Evolutionary conservation across 768 basidiomycete genomes (phyloP).

Genomic region (Auricularia sp.): DNA sequence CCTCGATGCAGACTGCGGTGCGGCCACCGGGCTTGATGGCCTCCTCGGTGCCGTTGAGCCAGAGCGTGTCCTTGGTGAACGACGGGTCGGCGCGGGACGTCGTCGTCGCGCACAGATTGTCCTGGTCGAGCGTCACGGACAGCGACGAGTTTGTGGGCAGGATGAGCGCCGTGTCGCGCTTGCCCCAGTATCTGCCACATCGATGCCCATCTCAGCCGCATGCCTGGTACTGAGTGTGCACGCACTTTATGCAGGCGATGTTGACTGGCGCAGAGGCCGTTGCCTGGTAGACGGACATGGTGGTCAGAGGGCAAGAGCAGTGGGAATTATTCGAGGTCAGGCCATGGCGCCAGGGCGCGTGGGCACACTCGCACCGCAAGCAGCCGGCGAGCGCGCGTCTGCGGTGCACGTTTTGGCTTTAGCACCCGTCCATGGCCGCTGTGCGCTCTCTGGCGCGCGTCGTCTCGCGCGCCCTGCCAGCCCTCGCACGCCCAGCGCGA

Average conservation of each 20-base stretch:
- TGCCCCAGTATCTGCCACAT: slow-evolving; percentile 86
- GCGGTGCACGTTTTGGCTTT: background rate
- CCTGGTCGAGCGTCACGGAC: slow-evolving; percentile 95
- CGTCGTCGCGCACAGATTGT: slow-evolving; percentile 89
- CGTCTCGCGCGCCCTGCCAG: too few species aligned
- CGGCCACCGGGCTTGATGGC: slow-evolving; percentile 75
- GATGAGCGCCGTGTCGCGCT: slow-evolving; percentile 90
- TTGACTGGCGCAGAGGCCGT: slow-evolving; percentile 92
- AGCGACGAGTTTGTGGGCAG: slow-evolving; percentile 96
- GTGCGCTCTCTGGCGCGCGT: background rate
- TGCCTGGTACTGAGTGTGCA: background rate
- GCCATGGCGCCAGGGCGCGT: background rate
- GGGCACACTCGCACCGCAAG: background rate
- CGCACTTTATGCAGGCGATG: slow-evolving; percentile 95
- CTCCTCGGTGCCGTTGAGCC: slow-evolving; percentile 93
- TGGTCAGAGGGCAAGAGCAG: background rate
- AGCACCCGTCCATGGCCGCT: background rate
- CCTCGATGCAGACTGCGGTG: slow-evolving; percentile 73
- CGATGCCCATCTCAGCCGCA: slow-evolving; percentile 5
- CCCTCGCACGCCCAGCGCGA: too few species aligned
- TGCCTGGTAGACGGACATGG: slow-evolving; percentile 51
- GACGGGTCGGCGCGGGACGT: slow-evolving; percentile 75
- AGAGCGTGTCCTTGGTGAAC: slow-evolving; percentile 70
- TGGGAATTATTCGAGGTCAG: background rate
- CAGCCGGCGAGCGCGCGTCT: background rate